phyloP scores from a whole-genome alignment of 2,329 filamentous ascomycete species.

The Hymenotorrendiella dingleyae region DNA sequence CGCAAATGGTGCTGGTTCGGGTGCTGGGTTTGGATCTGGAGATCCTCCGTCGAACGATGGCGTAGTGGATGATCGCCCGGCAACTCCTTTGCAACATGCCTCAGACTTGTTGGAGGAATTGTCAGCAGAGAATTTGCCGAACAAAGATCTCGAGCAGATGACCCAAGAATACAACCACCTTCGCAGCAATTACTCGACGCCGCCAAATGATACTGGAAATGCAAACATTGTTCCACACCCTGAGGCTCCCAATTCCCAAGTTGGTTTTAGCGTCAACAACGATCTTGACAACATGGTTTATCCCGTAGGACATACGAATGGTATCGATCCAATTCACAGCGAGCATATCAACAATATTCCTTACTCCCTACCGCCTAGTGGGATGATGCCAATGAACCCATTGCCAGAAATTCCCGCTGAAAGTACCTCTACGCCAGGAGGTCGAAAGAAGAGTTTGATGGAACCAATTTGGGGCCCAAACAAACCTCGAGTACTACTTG shows the following conservation, averaged over 20 bases:
- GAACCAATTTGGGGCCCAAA: conserved; percentile 51
- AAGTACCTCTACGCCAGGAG: conserved; percentile 35
- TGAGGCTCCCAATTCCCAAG: conserved; percentile 40
- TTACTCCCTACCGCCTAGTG: conserved; percentile 68
- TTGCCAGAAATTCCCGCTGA: conserved; percentile 40
- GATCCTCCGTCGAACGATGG: conserved; percentile 14
- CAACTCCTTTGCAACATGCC: conserved; percentile 63
- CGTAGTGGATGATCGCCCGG: conserved; percentile 51
- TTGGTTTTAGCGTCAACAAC: conserved; percentile 38
- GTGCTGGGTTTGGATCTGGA: conserved; percentile 32
- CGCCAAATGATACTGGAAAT: conserved; percentile 26
- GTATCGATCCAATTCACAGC: conserved; percentile 90
- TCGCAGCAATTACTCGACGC: conserved; percentile 28
- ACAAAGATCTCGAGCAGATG: conserved; percentile 60
- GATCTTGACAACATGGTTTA: conserved; percentile 75
- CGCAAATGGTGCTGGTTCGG: conserved; percentile 36
- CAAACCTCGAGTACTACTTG: conserved; percentile 77
- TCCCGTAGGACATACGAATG: conserved; percentile 82
- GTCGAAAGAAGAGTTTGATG: conserved; percentile 30
- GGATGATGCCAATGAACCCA: conserved; percentile 38
- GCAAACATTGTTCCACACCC: conserved; percentile 33
- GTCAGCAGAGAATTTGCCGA: conserved; percentile 59
- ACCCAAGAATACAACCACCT: conserved; percentile 34
- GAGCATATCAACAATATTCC: conserved; percentile 94
- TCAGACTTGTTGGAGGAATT: conserved; percentile 60